Conservation (phyloP, 306 rosid genomes). For the Pyrus pyrifolia region DNA sequence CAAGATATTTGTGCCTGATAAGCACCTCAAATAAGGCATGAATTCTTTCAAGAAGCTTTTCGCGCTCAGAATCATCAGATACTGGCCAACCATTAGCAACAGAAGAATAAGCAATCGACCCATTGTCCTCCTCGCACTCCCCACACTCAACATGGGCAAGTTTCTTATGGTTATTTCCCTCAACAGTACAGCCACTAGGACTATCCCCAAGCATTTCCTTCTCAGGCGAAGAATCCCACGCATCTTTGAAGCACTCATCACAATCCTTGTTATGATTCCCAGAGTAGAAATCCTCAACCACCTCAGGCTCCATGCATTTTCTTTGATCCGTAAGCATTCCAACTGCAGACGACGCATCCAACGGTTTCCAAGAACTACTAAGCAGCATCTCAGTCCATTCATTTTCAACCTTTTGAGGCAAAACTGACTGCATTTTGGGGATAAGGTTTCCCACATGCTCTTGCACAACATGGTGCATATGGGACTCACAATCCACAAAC, state of each 20-base stretch:
- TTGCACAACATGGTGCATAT: slow-evolving; percentile 71
- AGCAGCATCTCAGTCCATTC: slow-evolving; percentile 83
- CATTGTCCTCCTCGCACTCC: slow-evolving; percentile 36
- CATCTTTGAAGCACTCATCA: slow-evolving; percentile 49
- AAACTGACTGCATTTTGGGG: slow-evolving; percentile 60
- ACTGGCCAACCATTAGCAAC: slow-evolving; percentile 61
- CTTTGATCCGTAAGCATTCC: slow-evolving; percentile 53
- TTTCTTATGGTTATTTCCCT: slow-evolving; percentile 31
- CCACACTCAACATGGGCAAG: slow-evolving; percentile 27
- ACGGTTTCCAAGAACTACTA: slow-evolving; percentile 75
- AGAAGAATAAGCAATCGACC: slow-evolving; percentile 37
- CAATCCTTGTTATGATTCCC: slow-evolving; percentile 36
- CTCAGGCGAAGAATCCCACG: slow-evolving; percentile 42
- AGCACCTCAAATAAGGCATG: slow-evolving; percentile 63
- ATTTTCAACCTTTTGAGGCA: slow-evolving; percentile 71
- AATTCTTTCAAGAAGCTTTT: slow-evolving; percentile 77
- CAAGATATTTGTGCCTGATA: slow-evolving; percentile 67
- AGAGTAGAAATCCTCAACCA: slow-evolving; percentile 38
- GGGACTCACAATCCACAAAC: slow-evolving; percentile 51
- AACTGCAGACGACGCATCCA: slow-evolving; percentile 69
- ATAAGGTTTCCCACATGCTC: slow-evolving; percentile 74
- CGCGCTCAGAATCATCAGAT: slow-evolving; percentile 73
- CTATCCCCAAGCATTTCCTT: slow-evolving; percentile 30
- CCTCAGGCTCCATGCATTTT: slow-evolving; percentile 30
- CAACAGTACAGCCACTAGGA: slow-evolving; percentile 25